Percentiles rank a stretch among this genome's conserved stretches.
These are phyloP conservation scores for Petunia axillaris DNA, from an alignment of 257 asterid species.

Conservation along the genomic window DNA sequence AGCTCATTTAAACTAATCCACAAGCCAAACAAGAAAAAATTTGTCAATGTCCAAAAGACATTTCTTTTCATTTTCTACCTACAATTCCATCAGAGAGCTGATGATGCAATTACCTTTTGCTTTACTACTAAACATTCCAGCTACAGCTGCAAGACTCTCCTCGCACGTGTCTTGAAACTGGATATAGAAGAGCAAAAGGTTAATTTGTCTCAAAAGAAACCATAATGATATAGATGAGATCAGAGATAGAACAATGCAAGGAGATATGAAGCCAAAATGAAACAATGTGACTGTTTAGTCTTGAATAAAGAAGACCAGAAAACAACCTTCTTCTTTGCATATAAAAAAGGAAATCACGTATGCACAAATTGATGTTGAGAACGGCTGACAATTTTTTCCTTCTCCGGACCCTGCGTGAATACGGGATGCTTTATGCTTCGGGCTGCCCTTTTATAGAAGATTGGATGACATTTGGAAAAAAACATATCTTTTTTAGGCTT, in stretches of 20 bases:
- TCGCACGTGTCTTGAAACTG: constrained; percentile 94
- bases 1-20: background rate
- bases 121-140: constrained; percentile 99
- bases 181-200: constrained; percentile 33
- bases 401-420: background rate
- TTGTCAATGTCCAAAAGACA: constrained; percentile 10
- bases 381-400: background rate
- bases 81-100: constrained; percentile 24
- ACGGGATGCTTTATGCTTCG: too few species aligned
- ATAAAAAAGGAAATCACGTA: background rate
- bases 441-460: too few species aligned
- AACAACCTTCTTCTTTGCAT: background rate
- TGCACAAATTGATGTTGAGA: background rate
- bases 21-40: background rate
- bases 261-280: background rate
- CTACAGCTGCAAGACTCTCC: constrained; percentile 99
- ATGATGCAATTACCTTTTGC: constrained; percentile 74
- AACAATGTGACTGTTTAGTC: constrained; percentile 17
- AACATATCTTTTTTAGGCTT: too few species aligned
- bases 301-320: background rate
- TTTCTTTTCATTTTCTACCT: constrained; percentile 11
- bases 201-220: constrained; percentile 13
- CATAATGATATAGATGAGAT: constrained; percentile 1
- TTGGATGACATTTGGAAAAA: too few species aligned
- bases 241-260: constrained; percentile 17